Evolutionary conservation across 2,329 filamentous ascomycete species (phyloP).

Genomic region (Monosporascus sp.): DNA sequence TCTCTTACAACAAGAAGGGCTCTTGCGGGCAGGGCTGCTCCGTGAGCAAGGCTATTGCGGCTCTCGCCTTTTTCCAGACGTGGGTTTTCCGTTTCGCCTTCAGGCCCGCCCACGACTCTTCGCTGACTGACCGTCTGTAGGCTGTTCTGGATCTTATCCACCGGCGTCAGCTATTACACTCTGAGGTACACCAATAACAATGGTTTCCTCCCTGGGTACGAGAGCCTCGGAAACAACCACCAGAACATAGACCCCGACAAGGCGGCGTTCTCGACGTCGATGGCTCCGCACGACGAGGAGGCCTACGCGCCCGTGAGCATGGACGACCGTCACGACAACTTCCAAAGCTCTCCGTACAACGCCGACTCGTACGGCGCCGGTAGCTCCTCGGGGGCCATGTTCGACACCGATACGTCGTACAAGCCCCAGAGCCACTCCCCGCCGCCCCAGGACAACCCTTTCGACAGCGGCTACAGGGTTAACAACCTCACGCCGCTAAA

Average conservation of each 20-base stretch:
- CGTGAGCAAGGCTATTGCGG: conserved; percentile 61
- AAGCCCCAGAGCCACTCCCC: conserved; percentile 29
- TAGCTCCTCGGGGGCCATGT: conserved; percentile 26
- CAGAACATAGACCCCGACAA: conserved; percentile 64
- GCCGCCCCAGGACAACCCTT: conserved; percentile 26
- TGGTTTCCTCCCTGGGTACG: conserved; percentile 58
- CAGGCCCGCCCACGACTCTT: neutral
- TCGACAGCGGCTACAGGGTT: conserved; percentile 42
- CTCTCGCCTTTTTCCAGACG: conserved; percentile 58
- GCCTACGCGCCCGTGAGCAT: conserved; percentile 58
- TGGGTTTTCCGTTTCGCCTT: conserved; percentile 30
- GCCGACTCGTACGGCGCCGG: conserved; percentile 26
- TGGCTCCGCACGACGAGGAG: conserved; percentile 62
- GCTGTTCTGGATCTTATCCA: conserved; percentile 49
- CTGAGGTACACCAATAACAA: conserved; percentile 59
- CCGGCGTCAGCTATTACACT: conserved; percentile 55
- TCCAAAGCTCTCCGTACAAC: conserved; percentile 26
- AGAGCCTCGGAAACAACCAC: conserved; percentile 34
- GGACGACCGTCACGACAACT: conserved; percentile 46
- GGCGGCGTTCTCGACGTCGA: conserved; percentile 55
- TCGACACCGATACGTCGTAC: conserved; percentile 49
- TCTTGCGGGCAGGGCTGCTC: conserved; percentile 52
- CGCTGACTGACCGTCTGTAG: conserved; percentile 29
- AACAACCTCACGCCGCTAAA: conserved; percentile 27
- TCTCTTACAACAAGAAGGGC: conserved; percentile 55